These are phyloP conservation scores for Plantago major DNA, from an alignment of 257 asterid species.

Conservation along the genomic window DNA sequence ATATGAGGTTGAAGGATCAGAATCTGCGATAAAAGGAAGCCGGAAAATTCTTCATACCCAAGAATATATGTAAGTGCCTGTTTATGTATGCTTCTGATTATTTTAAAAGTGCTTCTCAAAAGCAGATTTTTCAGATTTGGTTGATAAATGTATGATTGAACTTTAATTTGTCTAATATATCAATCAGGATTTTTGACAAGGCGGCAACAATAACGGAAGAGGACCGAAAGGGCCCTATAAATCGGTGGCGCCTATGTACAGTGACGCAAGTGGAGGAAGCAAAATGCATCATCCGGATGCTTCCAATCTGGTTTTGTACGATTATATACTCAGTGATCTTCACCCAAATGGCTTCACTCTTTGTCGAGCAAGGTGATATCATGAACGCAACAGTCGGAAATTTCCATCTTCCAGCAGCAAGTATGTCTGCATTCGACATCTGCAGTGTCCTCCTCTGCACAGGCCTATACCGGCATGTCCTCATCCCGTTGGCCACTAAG, in stretches of 20 bases:
- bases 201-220: conserved; percentile 44
- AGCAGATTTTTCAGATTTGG: no score
- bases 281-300: conserved; percentile 63
- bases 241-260: conserved; percentile 67
- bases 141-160: no score
- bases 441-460: conserved; percentile 64
- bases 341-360: conserved; percentile 83
- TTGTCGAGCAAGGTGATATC: conserved; percentile 72
- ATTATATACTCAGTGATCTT: conserved; percentile 69
- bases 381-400: conserved; percentile 43
- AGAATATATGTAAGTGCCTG: conserved; percentile 41
- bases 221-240: conserved; percentile 25
- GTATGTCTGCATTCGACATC: conserved; percentile 78
- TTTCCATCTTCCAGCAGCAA: conserved; percentile 69
- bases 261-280: conserved; percentile 82
- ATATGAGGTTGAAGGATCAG: conserved; percentile 50
- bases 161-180: no score
- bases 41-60: conserved; percentile 58
- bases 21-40: conserved; percentile 53
- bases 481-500: conserved; percentile 44
- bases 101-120: no score
- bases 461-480: conserved; percentile 42
- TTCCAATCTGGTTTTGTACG: conserved; percentile 78
- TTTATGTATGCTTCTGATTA: neutral
- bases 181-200: conserved; percentile 51